Evolutionary conservation across 2,329 filamentous ascomycete species (phyloP).

Genomic region (Trichoderma simmonsii): DNA sequence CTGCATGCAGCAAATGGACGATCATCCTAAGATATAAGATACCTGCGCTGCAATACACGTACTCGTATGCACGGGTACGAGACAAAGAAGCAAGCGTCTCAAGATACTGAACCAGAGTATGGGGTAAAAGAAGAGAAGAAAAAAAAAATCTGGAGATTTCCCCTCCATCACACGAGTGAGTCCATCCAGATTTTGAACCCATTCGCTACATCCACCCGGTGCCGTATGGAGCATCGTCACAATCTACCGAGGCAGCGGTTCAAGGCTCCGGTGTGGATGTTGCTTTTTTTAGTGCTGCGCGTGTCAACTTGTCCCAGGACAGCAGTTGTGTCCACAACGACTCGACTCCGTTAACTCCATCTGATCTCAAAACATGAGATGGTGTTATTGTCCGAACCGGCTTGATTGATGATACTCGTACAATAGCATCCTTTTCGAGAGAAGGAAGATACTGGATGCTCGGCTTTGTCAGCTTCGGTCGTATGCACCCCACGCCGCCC

Average conservation of each 20-base stretch:
- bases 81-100: neutral
- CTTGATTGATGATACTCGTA: neutral
- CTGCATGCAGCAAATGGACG: neutral
- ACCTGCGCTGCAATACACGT: too few species aligned
- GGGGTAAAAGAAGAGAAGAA: neutral
- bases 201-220: neutral
- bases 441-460: neutral
- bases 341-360: neutral
- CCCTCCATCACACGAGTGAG: neutral
- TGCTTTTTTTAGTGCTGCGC: constrained; percentile 5
- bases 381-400: neutral
- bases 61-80: neutral
- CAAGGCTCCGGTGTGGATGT: neutral
- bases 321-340: neutral
- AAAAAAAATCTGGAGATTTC: neutral
- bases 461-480: neutral
- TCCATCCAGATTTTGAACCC: neutral
- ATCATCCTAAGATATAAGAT: neutral
- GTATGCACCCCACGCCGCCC: constrained; percentile 5
- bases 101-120: neutral
- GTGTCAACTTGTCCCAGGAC: neutral
- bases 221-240: neutral
- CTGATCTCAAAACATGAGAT: neutral
- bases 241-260: constrained; percentile 9
- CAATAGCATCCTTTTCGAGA: too few species aligned